Base-by-base conservation (phyloP, 1,284 basidiomycete species). In the Cutaneotrichosporon sp. region DNA sequence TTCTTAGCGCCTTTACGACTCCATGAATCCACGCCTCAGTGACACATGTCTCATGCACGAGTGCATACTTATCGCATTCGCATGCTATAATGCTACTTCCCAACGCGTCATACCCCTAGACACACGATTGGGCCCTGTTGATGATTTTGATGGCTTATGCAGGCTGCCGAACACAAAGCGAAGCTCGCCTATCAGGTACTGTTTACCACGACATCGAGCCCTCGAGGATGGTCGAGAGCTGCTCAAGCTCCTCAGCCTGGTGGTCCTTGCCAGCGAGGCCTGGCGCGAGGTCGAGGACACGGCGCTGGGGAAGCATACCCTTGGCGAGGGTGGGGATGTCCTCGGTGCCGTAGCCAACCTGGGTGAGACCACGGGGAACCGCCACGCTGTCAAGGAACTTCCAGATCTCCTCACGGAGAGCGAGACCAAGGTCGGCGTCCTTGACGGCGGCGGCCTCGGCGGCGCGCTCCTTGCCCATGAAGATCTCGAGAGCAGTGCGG, bases 331-430 rank as follows among this genome's bases (percentile, higher is more conserved):
- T 60, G 57, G 61, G 62, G 40, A 80, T 73, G 65, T 81, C 78
- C 30, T 69, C 59, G 5, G 66, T 69, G 13, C 55, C 85, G 80
- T 97, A 96, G 69, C 95, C 96, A 49, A 98, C 84, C 51, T 89
- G 89, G 72, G 87, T 88, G 67, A 98, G 81, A 9, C 95, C 95
- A 63, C 95, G 87, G 14, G 95, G 95, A 13, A 97, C 78, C 65
- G 89, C 90, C 1, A 98, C 85, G 11, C 84, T 82, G 73, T 95
- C 92, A 53, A 98, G 85, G 86, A 98, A 98, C 61, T 87, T 84
- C 60, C 91, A 91, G 72, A 98, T 95, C 36, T 92, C 87, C 78
- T 97, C 95, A 71, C 89, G 91, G 47, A 98, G 81, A 69, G 92
- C 84, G 36, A 82, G 83, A 52, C 95, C 95, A 49, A 98, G 83